Conservation (phyloP, 2,329 filamentous ascomycete species). For the Cordyceps fumosorosea region DNA sequence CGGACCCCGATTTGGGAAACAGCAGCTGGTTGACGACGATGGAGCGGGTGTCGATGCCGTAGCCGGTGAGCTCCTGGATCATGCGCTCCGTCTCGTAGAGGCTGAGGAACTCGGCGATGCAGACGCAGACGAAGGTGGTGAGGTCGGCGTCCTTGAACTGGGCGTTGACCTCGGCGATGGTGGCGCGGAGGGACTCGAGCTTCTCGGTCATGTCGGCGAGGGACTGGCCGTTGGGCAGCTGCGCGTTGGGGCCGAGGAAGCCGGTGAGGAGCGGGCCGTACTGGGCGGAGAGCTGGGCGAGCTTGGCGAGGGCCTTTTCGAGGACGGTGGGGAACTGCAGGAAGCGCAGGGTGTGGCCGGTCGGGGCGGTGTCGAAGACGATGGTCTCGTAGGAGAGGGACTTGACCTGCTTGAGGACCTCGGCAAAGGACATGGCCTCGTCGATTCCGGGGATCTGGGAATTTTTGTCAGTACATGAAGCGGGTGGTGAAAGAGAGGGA, state of each 20-base stretch:
- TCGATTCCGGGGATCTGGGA: constrained; percentile 93
- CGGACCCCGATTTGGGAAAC: constrained; percentile 78
- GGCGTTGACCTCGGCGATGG: constrained; percentile 90
- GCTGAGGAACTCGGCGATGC: constrained; percentile 93
- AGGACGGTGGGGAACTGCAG: constrained; percentile 96
- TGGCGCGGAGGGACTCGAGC: constrained; percentile 87
- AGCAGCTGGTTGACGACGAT: constrained; percentile 98
- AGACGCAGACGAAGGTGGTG: constrained; percentile 96
- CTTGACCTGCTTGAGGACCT: constrained; percentile 98
- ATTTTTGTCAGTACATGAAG: background rate
- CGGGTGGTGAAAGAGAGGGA: background rate
- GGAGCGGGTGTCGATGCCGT: constrained; percentile 90
- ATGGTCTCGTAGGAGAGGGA: constrained; percentile 98
- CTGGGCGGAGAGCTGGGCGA: constrained; percentile 87
- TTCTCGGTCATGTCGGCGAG: constrained; percentile 89
- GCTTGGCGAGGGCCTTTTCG: constrained; percentile 96
- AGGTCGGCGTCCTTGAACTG: constrained; percentile 97
- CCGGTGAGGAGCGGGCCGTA: constrained; percentile 95
- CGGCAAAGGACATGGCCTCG: constrained; percentile 98
- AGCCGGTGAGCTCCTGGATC: constrained; percentile 94
- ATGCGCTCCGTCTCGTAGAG: constrained; percentile 99
- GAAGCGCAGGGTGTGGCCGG: constrained; percentile 96
- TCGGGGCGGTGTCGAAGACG: constrained; percentile 97
- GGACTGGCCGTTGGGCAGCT: constrained; percentile 84
- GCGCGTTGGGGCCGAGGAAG: constrained; percentile 70